phyloP scores from a whole-genome alignment of 2,329 filamentous ascomycete genomes.

The Raffaelea albimanens region DNA sequence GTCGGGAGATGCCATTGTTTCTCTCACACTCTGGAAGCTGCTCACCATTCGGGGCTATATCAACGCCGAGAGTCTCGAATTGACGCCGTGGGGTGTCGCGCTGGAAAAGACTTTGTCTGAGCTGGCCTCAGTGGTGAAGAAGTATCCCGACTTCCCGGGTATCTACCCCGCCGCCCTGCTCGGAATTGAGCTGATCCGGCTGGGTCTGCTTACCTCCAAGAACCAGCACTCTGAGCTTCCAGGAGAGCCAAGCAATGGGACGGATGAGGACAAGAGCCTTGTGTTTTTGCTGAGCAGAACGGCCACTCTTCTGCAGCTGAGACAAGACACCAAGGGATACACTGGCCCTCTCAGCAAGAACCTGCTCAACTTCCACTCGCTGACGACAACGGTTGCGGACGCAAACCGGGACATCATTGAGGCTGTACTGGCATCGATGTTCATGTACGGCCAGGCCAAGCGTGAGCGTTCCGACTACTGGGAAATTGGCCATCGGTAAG shows the following conservation, averaged over 20 bases:
- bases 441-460: constrained; percentile 70
- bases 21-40: constrained; percentile 78
- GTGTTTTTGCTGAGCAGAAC: constrained; percentile 79
- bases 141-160: constrained; percentile 31
- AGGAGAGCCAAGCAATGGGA: constrained; percentile 44
- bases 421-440: constrained; percentile 68
- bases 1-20: constrained; percentile 54
- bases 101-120: constrained; percentile 59
- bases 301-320: constrained; percentile 71
- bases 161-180: constrained; percentile 73
- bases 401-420: constrained; percentile 77
- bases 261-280: constrained; percentile 65
- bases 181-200: constrained; percentile 74
- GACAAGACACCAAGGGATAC: constrained; percentile 80
- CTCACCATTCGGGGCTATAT: constrained; percentile 83
- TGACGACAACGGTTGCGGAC: constrained; percentile 70
- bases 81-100: constrained; percentile 78
- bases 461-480: constrained; percentile 58
- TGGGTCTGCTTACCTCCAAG: constrained; percentile 67
- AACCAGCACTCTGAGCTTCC: constrained; percentile 46
- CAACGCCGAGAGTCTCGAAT: constrained; percentile 58
- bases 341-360: constrained; percentile 90
- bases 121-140: constrained; percentile 44
- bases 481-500: constrained; percentile 64
- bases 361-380: constrained; percentile 74